Evolutionary conservation across 1,284 basidiomycete species (phyloP).

Genomic region (Stereum hirsutum): DNA sequence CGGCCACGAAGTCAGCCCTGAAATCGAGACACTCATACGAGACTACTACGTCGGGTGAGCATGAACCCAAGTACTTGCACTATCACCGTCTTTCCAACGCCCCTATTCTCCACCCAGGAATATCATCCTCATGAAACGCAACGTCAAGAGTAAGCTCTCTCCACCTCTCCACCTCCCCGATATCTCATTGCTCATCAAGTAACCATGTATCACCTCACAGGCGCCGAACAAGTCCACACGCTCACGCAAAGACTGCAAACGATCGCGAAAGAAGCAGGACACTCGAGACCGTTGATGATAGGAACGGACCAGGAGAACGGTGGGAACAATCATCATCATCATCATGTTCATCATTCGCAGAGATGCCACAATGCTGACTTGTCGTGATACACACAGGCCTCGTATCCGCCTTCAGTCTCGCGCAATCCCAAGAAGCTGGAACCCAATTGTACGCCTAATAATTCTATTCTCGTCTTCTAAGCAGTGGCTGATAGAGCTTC

Average conservation of each 20-base stretch:
- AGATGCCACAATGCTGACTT: too few species aligned
- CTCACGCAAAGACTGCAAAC: constrained; percentile 41
- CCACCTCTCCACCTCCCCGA: neutral
- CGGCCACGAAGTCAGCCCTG: constrained; percentile 39
- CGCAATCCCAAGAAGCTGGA: constrained; percentile 30
- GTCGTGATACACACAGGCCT: too few species aligned
- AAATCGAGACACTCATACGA: constrained; percentile 45
- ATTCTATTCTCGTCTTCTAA: neutral
- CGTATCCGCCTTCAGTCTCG: constrained; percentile 53
- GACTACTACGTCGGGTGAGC: constrained; percentile 52
- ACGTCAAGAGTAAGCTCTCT: constrained; percentile 37
- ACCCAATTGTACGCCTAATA: constrained; percentile 51
- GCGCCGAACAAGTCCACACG: constrained; percentile 36
- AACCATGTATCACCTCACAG: constrained; percentile 19
- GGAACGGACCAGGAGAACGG: constrained; percentile 71
- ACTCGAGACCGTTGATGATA: constrained; percentile 46
- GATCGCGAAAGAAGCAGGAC: constrained; percentile 47
- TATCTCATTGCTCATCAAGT: neutral
- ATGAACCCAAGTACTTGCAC: neutral
- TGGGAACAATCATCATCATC: constrained; percentile 12
- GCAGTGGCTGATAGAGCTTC: constrained; percentile 1
- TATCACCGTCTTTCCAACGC: neutral
- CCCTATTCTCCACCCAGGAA: constrained; percentile 21
- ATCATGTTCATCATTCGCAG: neutral
- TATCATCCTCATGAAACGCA: constrained; percentile 62